Base-by-base conservation (phyloP, 1,284 basidiomycete species). In the Trichosporon inkin region DNA sequence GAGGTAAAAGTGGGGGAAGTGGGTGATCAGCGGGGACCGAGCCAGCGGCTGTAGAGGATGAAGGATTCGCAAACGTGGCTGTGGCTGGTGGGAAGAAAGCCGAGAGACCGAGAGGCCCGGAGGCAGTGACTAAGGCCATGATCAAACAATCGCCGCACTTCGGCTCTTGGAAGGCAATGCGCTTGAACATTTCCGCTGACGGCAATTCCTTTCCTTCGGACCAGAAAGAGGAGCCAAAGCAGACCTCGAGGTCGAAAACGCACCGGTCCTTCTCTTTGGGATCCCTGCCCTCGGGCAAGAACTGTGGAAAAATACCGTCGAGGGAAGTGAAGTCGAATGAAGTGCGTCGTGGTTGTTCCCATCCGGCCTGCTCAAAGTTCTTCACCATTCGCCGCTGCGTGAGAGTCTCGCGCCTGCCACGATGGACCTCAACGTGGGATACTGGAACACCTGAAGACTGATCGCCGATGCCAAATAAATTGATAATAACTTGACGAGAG, bases 61-160 rank as follows among this genome's bases (percentile, higher is more conserved):
- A 61, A 28, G n/a, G 60, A 55, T 17, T 62, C 60, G 14, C 68
- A 66, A 10, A 56, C 56, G 62, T 70, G n/a, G 66, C 67, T 13
- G 57, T 63, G 6, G 62, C 58, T 4, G 69, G 52, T 1, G 82
- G 82, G 14, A 83, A 78, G 71, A 83, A 78, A 11, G 80, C 80
- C 1, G 79, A 80, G 2, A 84, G 66, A 10, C 82, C 82, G 2
- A 78, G 64, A 0, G 72, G 68, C 1, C 82, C 82, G 44, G 80
- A 82, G 0, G 77, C 74, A 16, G 76, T 75, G 3, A 82, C 76
- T 8, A 84, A 73, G 0, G 80, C 81, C 56, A 78, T 76, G 52
- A 82, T 78, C 38, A 82, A 62, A 68, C 82, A 83, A 64, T 83
- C 82, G 16, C 82, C 82, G 61, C 82, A 84, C 16, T 76, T 60